Conservation (phyloP, 345 rosid genomes). For the Murraya koenigii region DNA sequence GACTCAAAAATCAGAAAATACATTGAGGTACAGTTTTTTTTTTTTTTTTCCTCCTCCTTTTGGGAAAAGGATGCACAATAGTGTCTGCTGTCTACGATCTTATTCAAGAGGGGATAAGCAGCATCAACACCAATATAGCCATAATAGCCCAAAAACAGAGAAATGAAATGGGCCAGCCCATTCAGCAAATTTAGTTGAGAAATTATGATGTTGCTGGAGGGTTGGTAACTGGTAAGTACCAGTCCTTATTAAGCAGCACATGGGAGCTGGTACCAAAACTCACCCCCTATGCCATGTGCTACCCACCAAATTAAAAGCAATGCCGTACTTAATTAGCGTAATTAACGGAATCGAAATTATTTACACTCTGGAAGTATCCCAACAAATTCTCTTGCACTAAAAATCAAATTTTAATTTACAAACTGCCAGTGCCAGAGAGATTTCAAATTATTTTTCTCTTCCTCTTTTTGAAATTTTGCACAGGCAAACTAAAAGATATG, state of each 20-base stretch:
- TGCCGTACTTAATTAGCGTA: neutral
- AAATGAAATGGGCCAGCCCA: neutral
- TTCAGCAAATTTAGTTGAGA: neutral
- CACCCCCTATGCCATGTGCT: neutral
- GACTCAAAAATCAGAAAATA: no score
- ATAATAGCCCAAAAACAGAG: neutral
- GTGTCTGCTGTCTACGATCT: neutral
- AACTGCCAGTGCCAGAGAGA: neutral
- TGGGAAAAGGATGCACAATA: no score
- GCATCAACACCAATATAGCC: no score
- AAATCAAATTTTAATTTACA: neutral
- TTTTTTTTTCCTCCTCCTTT: no score
- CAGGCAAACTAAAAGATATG: neutral
- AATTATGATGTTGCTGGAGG: neutral
- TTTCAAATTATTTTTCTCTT: neutral
- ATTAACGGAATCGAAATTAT: slow-evolving; percentile 11
- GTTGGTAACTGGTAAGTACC: neutral
- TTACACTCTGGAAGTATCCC: slow-evolving; percentile 1
- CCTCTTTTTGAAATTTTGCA: neutral
- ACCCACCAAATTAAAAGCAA: neutral
- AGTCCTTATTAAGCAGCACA: neutral
- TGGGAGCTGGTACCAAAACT: neutral
- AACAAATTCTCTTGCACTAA: neutral
- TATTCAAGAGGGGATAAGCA: neutral
- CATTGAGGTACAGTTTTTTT: no score